A percentile compares a stretch with the other conserved stretches of the same genome.
These are phyloP conservation scores for Mycosarcoma maydis DNA, from an alignment of 1,284 basidiomycete genomes.

Conservation along the genomic window DNA sequence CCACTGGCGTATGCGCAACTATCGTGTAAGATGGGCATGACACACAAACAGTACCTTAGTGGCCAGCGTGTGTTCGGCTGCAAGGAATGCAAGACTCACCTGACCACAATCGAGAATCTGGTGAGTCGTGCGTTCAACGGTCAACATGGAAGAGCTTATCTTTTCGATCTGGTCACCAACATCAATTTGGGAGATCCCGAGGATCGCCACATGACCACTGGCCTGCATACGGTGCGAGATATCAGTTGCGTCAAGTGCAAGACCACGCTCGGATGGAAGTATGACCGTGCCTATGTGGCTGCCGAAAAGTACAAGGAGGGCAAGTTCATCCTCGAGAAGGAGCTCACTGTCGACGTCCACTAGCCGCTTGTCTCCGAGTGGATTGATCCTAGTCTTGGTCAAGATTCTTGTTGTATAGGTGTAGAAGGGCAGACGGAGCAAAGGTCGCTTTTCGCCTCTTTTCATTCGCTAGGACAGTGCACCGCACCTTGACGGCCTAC, in stretches of 20 bases:
- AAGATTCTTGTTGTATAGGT: no score
- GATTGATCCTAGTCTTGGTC: no score
- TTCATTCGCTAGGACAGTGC: no score
- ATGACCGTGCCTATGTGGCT: conserved; percentile 88
- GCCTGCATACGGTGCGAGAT: conserved; percentile 93
- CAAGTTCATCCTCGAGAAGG: conserved; percentile 92
- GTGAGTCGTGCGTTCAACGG: conserved; percentile 78
- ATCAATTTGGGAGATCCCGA: conserved; percentile 84
- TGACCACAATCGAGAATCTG: conserved; percentile 90
- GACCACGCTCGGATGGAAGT: conserved; percentile 93
- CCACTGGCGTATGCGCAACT: no score
- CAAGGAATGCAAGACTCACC: conserved; percentile 87
- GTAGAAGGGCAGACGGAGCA: no score
- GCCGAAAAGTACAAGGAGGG: conserved; percentile 98
- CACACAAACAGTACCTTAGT: conserved; percentile 84
- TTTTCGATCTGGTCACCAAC: conserved; percentile 92
- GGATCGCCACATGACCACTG: conserved; percentile 95
- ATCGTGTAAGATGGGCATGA: conserved; percentile 78
- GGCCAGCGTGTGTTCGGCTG: conserved; percentile 88
- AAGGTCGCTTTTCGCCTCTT: no score
- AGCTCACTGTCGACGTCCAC: conserved; percentile 52
- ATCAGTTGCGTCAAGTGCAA: conserved; percentile 90
- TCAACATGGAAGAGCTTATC: conserved; percentile 91
- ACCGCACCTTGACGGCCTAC: no score
- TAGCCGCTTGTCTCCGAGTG: no score